These are phyloP conservation scores for Lipomyces sp. DNA, from an alignment of 805 yeast species.

Conservation along the genomic window DNA sequence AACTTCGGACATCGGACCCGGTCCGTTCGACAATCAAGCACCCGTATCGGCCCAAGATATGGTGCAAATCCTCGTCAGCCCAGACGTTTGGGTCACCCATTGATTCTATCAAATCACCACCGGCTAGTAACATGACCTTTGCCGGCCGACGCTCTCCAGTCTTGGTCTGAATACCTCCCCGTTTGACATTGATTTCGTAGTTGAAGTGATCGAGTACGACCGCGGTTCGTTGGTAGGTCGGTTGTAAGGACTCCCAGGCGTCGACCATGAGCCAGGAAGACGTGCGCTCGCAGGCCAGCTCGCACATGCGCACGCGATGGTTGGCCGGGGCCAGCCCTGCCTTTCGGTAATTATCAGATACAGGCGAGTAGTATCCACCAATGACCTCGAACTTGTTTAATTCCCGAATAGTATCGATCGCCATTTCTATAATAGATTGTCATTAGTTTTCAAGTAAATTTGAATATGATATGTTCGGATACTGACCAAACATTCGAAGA, in stretches of 20 bases:
- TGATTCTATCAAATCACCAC: constrained; percentile 95
- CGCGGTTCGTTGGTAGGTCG: constrained; percentile 89
- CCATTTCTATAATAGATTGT: constrained; percentile 63
- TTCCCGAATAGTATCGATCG: constrained; percentile 88
- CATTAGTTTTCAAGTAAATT: neutral
- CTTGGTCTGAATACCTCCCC: constrained; percentile 75
- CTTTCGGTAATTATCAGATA: constrained; percentile 84
- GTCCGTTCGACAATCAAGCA: constrained; percentile 96
- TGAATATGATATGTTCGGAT: neutral
- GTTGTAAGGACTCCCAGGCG: constrained; percentile 97
- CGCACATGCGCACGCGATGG: constrained; percentile 97
- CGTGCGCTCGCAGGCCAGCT: constrained; percentile 95
- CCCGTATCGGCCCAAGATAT: constrained; percentile 93
- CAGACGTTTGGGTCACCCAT: constrained; percentile 99
- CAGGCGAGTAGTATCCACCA: constrained; percentile 94
- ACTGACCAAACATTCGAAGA: constrained; percentile 80
- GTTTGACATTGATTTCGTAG: constrained; percentile 86
- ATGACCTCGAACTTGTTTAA: constrained; percentile 92
- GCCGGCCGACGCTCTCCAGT: constrained; percentile 67
- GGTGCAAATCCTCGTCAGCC: constrained; percentile 95
- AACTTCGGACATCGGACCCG: constrained; percentile 92
- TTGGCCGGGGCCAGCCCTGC: constrained; percentile 87
- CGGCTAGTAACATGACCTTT: constrained; percentile 94
- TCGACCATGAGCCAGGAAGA: constrained; percentile 98
- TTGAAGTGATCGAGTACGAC: constrained; percentile 95